Percentiles rank a stretch among this genome's conserved stretches.
These are phyloP conservation scores for Penicillium longicatenatum DNA, from an alignment of 495 filamentous ascomycete species.

Conservation along the genomic window DNA sequence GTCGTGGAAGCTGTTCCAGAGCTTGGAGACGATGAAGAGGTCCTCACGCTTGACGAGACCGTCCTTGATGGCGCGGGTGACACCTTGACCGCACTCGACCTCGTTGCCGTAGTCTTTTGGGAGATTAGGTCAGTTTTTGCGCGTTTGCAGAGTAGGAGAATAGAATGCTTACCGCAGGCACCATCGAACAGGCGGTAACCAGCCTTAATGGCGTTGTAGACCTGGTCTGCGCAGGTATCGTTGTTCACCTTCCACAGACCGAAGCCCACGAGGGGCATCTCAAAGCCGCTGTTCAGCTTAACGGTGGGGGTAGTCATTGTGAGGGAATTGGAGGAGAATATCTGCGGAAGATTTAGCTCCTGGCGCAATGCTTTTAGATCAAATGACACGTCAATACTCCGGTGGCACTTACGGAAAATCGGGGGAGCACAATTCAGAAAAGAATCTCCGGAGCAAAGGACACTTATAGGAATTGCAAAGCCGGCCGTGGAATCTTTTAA, in stretches of 20 bases:
- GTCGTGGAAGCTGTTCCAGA: constrained; percentile 89
- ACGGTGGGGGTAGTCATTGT: constrained; percentile 13
- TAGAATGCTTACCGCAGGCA: constrained; percentile 54
- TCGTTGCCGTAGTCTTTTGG: constrained; percentile 71
- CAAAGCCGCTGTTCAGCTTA: constrained; percentile 19
- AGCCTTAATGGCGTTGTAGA: constrained; percentile 86
- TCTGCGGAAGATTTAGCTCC: background rate
- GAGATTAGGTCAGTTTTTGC: background rate
- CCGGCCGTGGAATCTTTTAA: background rate
- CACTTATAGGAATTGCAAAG: background rate
- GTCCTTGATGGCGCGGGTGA: constrained; percentile 80
- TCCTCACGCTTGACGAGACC: constrained; percentile 79
- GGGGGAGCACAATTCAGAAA: background rate
- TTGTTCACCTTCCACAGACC: constrained; percentile 86
- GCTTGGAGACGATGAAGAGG: constrained; percentile 81
- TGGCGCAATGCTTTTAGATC: background rate
- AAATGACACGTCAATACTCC: too few species aligned
- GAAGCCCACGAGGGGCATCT: constrained; percentile 82
- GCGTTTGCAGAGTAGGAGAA: background rate
- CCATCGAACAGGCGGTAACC: constrained; percentile 87
- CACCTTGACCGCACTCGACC: constrained; percentile 75
- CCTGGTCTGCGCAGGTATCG: constrained; percentile 70
- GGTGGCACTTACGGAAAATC: background rate
- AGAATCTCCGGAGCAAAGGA: background rate
- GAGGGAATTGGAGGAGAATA: background rate